These are phyloP conservation scores for Clavispora vitiphila DNA, from an alignment of 805 yeast species.

Conservation along the genomic window DNA sequence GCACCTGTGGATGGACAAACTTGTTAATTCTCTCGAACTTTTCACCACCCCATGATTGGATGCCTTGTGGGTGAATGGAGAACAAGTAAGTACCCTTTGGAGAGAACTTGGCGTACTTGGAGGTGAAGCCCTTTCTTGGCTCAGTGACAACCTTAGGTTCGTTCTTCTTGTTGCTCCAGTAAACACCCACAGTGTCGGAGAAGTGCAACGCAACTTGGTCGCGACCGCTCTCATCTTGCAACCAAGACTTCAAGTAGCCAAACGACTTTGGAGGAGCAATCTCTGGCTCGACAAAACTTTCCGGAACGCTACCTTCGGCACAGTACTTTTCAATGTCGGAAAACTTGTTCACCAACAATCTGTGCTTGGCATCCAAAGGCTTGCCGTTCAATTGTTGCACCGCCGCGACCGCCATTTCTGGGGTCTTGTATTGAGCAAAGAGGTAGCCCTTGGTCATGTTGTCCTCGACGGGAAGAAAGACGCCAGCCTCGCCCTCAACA, in stretches of 20 bases:
- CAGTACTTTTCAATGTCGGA: slow-evolving; percentile 79
- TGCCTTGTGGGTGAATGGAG: slow-evolving; percentile 90
- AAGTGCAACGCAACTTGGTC: slow-evolving; percentile 84
- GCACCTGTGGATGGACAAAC: slow-evolving; percentile 84
- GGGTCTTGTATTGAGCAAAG: slow-evolving; percentile 74
- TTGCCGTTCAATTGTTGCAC: slow-evolving; percentile 79
- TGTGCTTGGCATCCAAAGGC: slow-evolving; percentile 90
- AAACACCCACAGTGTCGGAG: slow-evolving; percentile 75
- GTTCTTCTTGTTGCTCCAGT: slow-evolving; percentile 75
- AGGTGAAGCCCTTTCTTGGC: slow-evolving; percentile 81
- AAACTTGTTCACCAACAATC: slow-evolving; percentile 77
- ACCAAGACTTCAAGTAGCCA: slow-evolving; percentile 86
- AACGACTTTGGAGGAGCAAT: slow-evolving; percentile 68
- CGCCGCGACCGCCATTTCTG: slow-evolving; percentile 68
- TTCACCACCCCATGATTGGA: slow-evolving; percentile 93
- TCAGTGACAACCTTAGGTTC: slow-evolving; percentile 74
- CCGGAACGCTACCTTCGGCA: slow-evolving; percentile 53
- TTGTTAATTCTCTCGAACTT: slow-evolving; percentile 67
- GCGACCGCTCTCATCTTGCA: slow-evolving; percentile 80
- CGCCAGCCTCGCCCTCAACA: slow-evolving; percentile 51
- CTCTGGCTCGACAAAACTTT: slow-evolving; percentile 65
- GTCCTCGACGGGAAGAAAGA: slow-evolving; percentile 75
- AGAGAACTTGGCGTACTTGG: slow-evolving; percentile 82
- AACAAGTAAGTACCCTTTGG: slow-evolving; percentile 88
- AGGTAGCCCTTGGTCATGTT: slow-evolving; percentile 82